A percentile compares a stretch with the other conserved stretches of the same genome.
Conservation (phyloP, 768 basidiomycete species). For the Collybiopsis luxurians region DNA sequence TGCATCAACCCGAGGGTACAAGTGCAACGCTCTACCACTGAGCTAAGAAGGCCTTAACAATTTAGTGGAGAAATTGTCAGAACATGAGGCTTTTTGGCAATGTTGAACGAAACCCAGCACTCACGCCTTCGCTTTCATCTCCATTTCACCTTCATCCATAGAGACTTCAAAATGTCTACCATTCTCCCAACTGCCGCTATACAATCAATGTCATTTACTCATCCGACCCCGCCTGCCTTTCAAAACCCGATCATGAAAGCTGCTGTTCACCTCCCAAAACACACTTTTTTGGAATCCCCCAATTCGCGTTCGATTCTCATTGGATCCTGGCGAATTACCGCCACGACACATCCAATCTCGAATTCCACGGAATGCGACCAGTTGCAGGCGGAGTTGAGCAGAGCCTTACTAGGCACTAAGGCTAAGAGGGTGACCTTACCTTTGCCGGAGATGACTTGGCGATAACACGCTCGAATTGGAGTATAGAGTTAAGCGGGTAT, state of each 20-base stretch:
- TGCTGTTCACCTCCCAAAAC: constrained; percentile 50
- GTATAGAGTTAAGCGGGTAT: constrained; percentile 54
- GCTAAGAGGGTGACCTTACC: constrained; percentile 42
- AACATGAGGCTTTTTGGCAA: too few species aligned
- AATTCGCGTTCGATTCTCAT: constrained; percentile 69
- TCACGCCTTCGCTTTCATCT: too few species aligned
- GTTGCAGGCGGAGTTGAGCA: constrained; percentile 56
- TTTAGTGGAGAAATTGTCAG: too few species aligned
- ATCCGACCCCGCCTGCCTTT: too few species aligned
- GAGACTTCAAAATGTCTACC: neutral
- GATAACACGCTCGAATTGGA: constrained; percentile 70
- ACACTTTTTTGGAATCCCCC: constrained; percentile 66
- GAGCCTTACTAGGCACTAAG: neutral
- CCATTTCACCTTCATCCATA: too few species aligned
- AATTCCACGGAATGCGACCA: constrained; percentile 73
- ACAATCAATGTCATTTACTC: too few species aligned
- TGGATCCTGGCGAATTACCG: constrained; percentile 61
- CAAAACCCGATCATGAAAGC: constrained; percentile 31
- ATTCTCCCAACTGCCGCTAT: too few species aligned
- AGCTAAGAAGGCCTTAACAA: neutral
- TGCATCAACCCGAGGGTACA: neutral
- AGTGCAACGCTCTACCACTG: neutral
- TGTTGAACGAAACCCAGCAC: too few species aligned
- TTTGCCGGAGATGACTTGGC: constrained; percentile 93
- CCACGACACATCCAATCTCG: constrained; percentile 76